Percentiles rank a stretch among this genome's conserved stretches.
Evolutionary conservation across 371 early-diverging fungal species (phyloP).

Genomic region (Sporodiniella umbellata): DNA sequence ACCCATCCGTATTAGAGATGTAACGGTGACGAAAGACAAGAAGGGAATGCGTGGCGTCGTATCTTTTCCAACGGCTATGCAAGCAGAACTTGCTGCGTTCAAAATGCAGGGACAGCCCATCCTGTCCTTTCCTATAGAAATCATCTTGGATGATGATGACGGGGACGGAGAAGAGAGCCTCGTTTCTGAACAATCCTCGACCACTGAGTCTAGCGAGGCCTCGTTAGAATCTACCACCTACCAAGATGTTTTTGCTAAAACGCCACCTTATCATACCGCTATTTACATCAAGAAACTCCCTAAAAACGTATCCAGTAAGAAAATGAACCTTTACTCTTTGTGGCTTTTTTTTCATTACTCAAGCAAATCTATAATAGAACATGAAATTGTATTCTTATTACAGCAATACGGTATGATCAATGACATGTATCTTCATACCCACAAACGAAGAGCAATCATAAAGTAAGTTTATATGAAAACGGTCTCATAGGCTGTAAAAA

Average conservation of each 20-base stretch:
- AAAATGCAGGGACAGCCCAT: conserved; percentile 74
- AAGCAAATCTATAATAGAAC: conserved; percentile 28
- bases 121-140: conserved; percentile 58
- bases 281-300: conserved; percentile 85
- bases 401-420: conserved; percentile 71
- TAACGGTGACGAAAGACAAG: conserved; percentile 83
- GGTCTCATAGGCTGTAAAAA: too few species aligned
- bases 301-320: conserved; percentile 28
- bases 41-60: conserved; percentile 81
- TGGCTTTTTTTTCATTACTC: too few species aligned
- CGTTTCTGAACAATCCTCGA: conserved; percentile 9
- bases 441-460: conserved; percentile 80
- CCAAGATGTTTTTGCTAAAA: conserved; percentile 68
- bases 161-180: conserved; percentile 3
- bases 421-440: conserved; percentile 70
- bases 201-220: conserved; percentile 11
- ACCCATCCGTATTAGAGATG: conserved; percentile 51
- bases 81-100: conserved; percentile 78
- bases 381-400: conserved; percentile 56
- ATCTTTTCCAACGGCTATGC: conserved; percentile 70
- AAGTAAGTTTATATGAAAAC: conserved; percentile 54
- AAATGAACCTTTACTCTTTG: too few species aligned
- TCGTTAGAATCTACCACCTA: conserved; percentile 42
- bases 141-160: conserved; percentile 66
- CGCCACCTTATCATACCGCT: conserved; percentile 77